Evolutionary conservation across 257 asterid genomes (phyloP).

Genomic region (Scutellaria barbata): DNA sequence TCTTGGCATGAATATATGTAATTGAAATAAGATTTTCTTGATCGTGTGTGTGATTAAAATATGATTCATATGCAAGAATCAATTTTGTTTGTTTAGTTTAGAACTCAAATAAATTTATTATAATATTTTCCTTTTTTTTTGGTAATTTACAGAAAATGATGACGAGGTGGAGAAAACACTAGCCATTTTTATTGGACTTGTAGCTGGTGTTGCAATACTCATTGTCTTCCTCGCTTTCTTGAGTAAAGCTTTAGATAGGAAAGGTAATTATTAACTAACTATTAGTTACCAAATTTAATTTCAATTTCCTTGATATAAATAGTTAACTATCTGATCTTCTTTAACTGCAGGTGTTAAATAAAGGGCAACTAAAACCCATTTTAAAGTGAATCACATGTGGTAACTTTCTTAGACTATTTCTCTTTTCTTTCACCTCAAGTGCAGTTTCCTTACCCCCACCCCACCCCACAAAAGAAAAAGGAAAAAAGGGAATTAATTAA

Average conservation of each 20-base stretch:
- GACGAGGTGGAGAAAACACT: constrained; percentile 73
- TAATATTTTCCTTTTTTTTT: neutral
- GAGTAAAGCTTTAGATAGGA: constrained; percentile 55
- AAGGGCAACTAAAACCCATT: constrained; percentile 19
- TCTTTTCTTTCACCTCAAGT: constrained; percentile 2
- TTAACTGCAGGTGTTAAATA: constrained; percentile 46
- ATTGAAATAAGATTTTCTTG: too few species aligned
- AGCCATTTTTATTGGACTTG: constrained; percentile 83
- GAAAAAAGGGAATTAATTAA: neutral
- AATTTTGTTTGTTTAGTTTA: neutral
- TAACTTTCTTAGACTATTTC: constrained; percentile 30
- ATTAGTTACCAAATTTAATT: neutral
- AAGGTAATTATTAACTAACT: constrained; percentile 47
- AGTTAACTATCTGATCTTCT: neutral
- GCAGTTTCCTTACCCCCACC: neutral
- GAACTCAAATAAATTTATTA: neutral
- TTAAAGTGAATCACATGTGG: constrained; percentile 24
- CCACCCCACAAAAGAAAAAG: neutral
- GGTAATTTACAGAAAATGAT: constrained; percentile 43
- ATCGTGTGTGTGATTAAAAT: too few species aligned
- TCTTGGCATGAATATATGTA: too few species aligned
- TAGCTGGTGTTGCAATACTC: constrained; percentile 79
- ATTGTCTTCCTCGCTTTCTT: constrained; percentile 74
- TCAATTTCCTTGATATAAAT: neutral
- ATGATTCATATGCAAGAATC: too few species aligned